Conservation (phyloP, 163 green algal genomes). For the Prototheca cutis region DNA sequence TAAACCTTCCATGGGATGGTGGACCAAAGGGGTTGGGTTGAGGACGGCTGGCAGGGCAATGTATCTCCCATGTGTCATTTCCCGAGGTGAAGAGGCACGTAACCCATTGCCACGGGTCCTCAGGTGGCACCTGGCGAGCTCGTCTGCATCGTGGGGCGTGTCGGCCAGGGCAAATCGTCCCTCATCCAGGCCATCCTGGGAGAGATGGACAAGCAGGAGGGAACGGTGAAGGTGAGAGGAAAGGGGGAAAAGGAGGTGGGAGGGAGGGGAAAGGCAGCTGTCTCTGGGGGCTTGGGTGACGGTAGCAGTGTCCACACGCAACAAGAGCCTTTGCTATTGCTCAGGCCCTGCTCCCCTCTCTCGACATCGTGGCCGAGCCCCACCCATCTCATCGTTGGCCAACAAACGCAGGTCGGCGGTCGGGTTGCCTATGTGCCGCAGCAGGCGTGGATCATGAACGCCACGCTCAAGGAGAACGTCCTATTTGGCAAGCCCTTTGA, state of each 20-base stretch:
- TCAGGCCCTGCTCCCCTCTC: no score
- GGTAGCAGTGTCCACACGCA: no score
- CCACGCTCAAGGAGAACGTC: slow-evolving; percentile 43
- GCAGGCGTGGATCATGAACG: slow-evolving; percentile 43
- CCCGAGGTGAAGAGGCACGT: no score
- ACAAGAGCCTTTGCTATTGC: no score
- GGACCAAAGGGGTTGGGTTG: no score
- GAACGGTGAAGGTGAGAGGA: slow-evolving; percentile 17
- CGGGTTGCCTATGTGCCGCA: slow-evolving; percentile 48
- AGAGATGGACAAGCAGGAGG: slow-evolving; percentile 30
- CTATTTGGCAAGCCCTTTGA: slow-evolving; percentile 22
- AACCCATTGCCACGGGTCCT: no score
- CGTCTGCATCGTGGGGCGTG: slow-evolving; percentile 50
- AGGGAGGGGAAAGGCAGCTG: neutral
- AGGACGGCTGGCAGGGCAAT: slow-evolving; percentile 10
- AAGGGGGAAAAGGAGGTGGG: neutral
- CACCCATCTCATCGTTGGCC: no score
- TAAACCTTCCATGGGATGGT: no score
- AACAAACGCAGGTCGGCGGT: slow-evolving; percentile 44
- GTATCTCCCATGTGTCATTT: no score
- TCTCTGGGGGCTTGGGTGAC: no score
- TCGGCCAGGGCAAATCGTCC: slow-evolving; percentile 62
- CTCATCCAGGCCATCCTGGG: slow-evolving; percentile 47
- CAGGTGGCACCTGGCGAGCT: slow-evolving; percentile 28
- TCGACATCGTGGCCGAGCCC: no score